Base-by-base conservation (phyloP, 1,284 basidiomycete species). In the Retiboletus flavoniger region DNA sequence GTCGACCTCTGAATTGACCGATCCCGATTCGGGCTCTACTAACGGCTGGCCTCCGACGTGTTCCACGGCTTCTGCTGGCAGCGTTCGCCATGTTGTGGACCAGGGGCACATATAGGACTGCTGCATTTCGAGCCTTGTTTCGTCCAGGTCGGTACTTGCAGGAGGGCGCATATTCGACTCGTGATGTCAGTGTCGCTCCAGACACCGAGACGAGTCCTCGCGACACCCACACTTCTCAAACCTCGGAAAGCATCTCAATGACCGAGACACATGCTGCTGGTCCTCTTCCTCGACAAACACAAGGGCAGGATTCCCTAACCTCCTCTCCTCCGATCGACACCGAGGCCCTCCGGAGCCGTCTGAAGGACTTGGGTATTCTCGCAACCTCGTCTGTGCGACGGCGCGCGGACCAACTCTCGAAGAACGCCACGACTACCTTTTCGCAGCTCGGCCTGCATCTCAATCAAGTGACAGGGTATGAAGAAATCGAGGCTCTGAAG, bases 401-500 rank as follows among this genome's bases (percentile, higher is more conserved):
- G 51, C 78, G 75, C 34, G 76, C 83, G 46, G 84, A 87, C 67
- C 74, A 74, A 41, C 79, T 87, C 60, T 84, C 87, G 0, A 72
- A 74, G 7, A 68, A 67, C 7, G 78, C 87, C 4, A 79, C 80
- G 57, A 72, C 75, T 16, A 82, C 79, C 10, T 83, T 95, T 61
- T 82, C 85, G 16, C 78, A 86, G 62, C 77, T 95, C 1, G 92
- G 93, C 8, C 74, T 80, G 11, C 82, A 89, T 65, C 75, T 97
- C 56, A 97, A 95, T 66, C 84, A 83, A 58, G 84, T 90, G 28
- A 95, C 94, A 11, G 95, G 94, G 0, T 97, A 97, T 65, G 86
- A 90, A 60, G 88, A 91, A 67, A 95, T 97, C 38, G 93, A 96
- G 63, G 77, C 77, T 29, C 73, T 97, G 54, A 95, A 96, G 72